Evolutionary conservation across 306 rosid species (phyloP).

Genomic region (Pyrus betulifolia): DNA sequence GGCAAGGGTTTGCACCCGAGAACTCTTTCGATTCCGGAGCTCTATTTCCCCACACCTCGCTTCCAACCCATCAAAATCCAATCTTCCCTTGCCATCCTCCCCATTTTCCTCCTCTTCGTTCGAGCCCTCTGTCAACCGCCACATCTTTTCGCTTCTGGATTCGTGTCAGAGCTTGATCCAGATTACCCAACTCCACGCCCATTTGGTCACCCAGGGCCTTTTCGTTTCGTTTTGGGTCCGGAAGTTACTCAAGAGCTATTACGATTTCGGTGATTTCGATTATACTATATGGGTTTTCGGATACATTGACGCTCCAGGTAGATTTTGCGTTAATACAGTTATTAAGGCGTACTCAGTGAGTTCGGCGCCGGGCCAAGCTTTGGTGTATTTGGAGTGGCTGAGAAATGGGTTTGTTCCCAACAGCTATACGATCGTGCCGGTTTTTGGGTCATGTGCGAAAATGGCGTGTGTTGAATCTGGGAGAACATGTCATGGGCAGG

Average conservation of each 20-base stretch:
- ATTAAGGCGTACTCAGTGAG: conserved; percentile 43
- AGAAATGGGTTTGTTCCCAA: conserved; percentile 36
- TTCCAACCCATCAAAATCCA: conserved; percentile 19
- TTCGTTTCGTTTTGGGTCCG: conserved; percentile 52
- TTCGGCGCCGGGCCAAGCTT: conserved; percentile 23
- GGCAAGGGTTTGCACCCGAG: conserved; percentile 51
- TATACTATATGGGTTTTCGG: conserved; percentile 40
- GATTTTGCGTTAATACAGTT: conserved; percentile 52
- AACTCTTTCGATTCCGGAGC: conserved; percentile 28
- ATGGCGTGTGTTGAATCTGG: conserved; percentile 41
- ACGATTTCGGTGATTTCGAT: conserved; percentile 30
- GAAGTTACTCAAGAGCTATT: conserved; percentile 48
- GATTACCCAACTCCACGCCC: conserved; percentile 55
- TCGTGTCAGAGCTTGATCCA: conserved; percentile 21
- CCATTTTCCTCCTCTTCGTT: conserved; percentile 4
- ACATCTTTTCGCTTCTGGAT: conserved; percentile 15
- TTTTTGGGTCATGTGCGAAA: conserved; percentile 42
- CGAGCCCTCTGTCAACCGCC: not conserved
- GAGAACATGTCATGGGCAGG: conserved; percentile 50
- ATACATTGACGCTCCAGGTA: conserved; percentile 21
- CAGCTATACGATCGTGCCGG: conserved; percentile 49
- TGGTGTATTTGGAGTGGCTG: conserved; percentile 42
- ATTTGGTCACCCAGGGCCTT: conserved; percentile 33
- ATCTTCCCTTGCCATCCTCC: conserved; percentile 8
- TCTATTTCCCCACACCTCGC: not conserved